Evolutionary conservation across 345 rosid genomes (phyloP).

Genomic region (Dimocarpus longan): DNA sequence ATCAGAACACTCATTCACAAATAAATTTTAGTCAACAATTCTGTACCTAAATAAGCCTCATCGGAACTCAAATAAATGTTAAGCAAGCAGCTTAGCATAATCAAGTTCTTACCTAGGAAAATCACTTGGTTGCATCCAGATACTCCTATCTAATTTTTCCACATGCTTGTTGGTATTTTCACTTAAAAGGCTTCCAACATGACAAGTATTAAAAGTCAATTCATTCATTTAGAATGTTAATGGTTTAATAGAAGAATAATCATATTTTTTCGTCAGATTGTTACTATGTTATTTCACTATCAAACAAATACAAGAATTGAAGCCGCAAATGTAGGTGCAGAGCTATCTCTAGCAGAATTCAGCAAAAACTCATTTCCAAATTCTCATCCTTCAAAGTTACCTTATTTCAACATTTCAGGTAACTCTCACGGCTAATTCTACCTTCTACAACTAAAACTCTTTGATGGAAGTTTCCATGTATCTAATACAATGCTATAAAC

Average conservation of each 20-base stretch:
- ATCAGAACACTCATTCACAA: neutral
- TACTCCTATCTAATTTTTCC: neutral
- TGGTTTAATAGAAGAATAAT: neutral
- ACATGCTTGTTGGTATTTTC: neutral
- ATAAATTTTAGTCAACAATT: neutral
- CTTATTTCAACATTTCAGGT: neutral
- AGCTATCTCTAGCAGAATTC: neutral
- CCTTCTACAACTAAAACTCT: neutral
- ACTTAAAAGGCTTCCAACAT: neutral
- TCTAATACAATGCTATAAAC: neutral
- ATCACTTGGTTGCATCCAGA: neutral
- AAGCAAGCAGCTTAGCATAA: neutral
- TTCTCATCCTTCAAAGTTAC: neutral
- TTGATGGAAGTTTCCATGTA: neutral
- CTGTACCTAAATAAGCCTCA: neutral
- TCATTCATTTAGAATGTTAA: neutral
- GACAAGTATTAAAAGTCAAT: neutral
- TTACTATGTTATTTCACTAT: neutral
- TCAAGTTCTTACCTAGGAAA: slow-evolving; percentile 1
- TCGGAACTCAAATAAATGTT: slow-evolving; percentile 5
- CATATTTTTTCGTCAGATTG: neutral
- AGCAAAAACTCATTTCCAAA: neutral
- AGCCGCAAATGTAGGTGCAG: neutral
- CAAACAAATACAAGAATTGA: neutral
- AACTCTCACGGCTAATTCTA: neutral